Conservation (phyloP, 2,329 filamentous ascomycete species). For the Cercospora janseana region DNA sequence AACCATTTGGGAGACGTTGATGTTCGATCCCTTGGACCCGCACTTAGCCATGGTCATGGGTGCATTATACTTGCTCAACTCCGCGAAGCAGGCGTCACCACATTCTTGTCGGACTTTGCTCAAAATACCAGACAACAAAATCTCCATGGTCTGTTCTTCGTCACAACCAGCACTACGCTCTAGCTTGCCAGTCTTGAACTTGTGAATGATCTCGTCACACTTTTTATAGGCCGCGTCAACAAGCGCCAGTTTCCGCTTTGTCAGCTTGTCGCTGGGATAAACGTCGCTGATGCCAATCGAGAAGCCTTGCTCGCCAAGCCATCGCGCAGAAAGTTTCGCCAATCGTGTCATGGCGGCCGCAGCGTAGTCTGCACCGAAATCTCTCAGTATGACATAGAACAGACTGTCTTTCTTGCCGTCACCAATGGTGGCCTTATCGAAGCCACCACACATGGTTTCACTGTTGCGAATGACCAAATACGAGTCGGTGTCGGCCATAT, state of each 20-base stretch:
- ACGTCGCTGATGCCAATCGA: slow-evolving; percentile 96
- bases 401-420: slow-evolving; percentile 96
- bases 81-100: slow-evolving; percentile 84
- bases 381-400: slow-evolving; percentile 93
- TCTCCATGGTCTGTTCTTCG: slow-evolving; percentile 88
- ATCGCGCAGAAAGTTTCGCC: slow-evolving; percentile 83
- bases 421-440: slow-evolving; percentile 98
- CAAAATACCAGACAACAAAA: slow-evolving; percentile 83
- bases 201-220: slow-evolving; percentile 78
- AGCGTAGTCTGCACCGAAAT: slow-evolving; percentile 86
- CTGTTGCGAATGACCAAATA: slow-evolving; percentile 95
- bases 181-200: slow-evolving; percentile 76
- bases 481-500: slow-evolving; percentile 70
- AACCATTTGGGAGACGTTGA: slow-evolving; percentile 99
- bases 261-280: slow-evolving; percentile 72
- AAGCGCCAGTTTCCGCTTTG: slow-evolving; percentile 69
- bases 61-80: slow-evolving; percentile 86
- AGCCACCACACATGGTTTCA: slow-evolving; percentile 92
- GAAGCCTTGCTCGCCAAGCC: slow-evolving; percentile 86
- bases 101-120: slow-evolving; percentile 89
- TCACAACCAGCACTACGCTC: slow-evolving; percentile 86
- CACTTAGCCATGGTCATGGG: slow-evolving; percentile 96
- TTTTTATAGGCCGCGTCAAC: slow-evolving; percentile 75
- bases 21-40: slow-evolving; percentile 92
- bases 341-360: slow-evolving; percentile 91